Evolutionary conservation across 2,329 filamentous ascomycete genomes (phyloP), one percentile per base, ranked within the genome.

Genomic region (Exophiala lecanii-corni): DNA sequence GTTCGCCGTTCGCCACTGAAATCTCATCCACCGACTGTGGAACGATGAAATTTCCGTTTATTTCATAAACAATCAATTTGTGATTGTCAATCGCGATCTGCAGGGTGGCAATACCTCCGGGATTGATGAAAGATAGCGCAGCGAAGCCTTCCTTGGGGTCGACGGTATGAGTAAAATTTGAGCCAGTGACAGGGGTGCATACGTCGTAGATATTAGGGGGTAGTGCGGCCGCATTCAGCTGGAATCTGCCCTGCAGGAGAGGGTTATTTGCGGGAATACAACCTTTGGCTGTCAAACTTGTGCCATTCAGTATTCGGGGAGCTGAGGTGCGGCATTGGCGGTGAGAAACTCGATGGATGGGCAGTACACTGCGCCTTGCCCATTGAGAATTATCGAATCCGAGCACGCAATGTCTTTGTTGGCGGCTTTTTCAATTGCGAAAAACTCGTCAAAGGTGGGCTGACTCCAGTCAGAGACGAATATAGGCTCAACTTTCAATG

Each of bases 311-410:
- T n/a, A 65, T 41, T 16, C 57, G 54, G 9, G 50, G 50, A 9
- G 62, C 9, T 49, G 55, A 17, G 59, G 58, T 10, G 61, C 62
- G 1, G 62, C 64, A 36, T 63, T 64, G 2, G 63, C 55, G 20
- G 65, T 59, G 4, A 79, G 64, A 28, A 73, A 63, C 3, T 66
- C 64, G 4, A 63, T 60, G 0, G 67, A 57, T 30, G 73, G 64
- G 55, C 79, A 82, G 36, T 72, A 61, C 0, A 78, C 71, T 1
- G 67, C 65, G 2, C 78, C 78, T 51, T 79, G 76, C 17, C 80
- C 80, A 45, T 84, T 82, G 38, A 83, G 67, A 9, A 83, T 60
- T 10, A 84, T 63, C 0, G 77, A 72, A 54, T 82, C 79, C 49
- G 76, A 76, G 62, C 80, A 83, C 0, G 69, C 65, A 16, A 74